Conservation (phyloP, 2,329 filamentous ascomycete species). For the Parastagonospora nodorum region DNA sequence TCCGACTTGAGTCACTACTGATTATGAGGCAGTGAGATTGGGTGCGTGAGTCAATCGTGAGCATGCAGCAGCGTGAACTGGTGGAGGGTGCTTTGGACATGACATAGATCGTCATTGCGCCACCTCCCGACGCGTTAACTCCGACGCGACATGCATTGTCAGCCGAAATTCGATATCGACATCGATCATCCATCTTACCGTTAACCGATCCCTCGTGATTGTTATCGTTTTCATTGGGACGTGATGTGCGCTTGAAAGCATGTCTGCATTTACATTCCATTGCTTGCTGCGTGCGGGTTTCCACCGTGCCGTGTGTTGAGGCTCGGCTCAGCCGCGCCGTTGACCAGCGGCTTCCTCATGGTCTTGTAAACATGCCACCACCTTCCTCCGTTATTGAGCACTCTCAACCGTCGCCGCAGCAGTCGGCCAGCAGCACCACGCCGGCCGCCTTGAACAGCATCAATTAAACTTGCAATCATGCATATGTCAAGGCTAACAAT, state of each 20-base stretch:
- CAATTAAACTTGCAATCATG: no score
- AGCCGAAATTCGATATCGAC: neutral
- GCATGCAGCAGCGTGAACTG: neutral
- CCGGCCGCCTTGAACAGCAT: no score
- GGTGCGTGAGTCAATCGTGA: neutral
- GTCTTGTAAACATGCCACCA: no score
- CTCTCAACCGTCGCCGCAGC: no score
- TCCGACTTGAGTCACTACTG: neutral
- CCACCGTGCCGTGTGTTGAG: neutral
- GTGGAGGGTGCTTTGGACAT: neutral
- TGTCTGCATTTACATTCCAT: slow-evolving; percentile 4
- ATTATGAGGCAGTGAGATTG: neutral
- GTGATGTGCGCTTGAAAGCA: slow-evolving; percentile 21
- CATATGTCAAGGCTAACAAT: no score
- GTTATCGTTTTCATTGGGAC: no score
- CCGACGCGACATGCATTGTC: neutral
- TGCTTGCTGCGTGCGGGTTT: no score
- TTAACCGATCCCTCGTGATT: neutral
- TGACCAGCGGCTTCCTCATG: neutral
- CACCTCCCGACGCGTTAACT: slow-evolving; percentile 2
- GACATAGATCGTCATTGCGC: slow-evolving; percentile 10
- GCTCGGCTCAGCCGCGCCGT: neutral
- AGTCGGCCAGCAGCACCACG: no score
- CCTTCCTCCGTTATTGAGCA: no score
- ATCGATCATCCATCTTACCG: no score